Evolutionary conservation across 192 early-diverging fungal genomes (phyloP).

Genomic region (Linnemannia schmuckeri): DNA sequence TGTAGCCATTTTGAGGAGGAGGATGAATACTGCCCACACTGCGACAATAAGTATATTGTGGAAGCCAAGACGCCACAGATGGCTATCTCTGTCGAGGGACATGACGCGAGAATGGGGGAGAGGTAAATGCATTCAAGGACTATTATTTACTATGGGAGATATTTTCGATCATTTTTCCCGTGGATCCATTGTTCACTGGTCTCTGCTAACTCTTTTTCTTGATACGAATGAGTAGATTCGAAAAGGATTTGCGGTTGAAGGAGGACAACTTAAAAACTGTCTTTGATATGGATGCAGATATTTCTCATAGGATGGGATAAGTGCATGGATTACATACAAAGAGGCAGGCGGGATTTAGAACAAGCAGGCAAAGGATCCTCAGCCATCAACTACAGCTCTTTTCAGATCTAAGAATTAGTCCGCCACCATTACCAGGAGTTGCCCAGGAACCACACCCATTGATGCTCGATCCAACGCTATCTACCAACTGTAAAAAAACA

Average conservation of each 20-base stretch:
- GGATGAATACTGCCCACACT: constrained; percentile 98
- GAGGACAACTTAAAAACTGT: constrained; percentile 45
- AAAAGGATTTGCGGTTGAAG: constrained; percentile 51
- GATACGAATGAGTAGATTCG: constrained; percentile 23
- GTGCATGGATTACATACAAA: not conserved
- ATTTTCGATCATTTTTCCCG: too few relatives aligned
- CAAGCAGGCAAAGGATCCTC: not conserved
- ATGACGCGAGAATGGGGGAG: constrained; percentile 85
- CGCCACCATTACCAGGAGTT: not conserved
- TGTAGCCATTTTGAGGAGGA: constrained; percentile 88
- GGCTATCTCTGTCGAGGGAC: constrained; percentile 92
- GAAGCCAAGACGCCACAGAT: constrained; percentile 92
- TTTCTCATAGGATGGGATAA: constrained; percentile 43
- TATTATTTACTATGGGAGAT: too few relatives aligned
- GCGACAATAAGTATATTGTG: constrained; percentile 97
- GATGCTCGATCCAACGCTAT: not conserved
- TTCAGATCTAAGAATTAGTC: not conserved
- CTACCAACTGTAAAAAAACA: not conserved
- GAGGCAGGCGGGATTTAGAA: not conserved
- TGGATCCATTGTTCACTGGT: not conserved
- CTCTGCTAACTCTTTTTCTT: not conserved
- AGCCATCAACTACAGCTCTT: not conserved
- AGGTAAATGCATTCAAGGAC: constrained; percentile 44
- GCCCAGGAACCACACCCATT: not conserved
- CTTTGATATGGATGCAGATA: constrained; percentile 41